A percentile compares a stretch with the other conserved stretches of the same genome.
phyloP scores from a whole-genome alignment of 306 rosid genomes.

The Sphenostylis stenocarpa region DNA sequence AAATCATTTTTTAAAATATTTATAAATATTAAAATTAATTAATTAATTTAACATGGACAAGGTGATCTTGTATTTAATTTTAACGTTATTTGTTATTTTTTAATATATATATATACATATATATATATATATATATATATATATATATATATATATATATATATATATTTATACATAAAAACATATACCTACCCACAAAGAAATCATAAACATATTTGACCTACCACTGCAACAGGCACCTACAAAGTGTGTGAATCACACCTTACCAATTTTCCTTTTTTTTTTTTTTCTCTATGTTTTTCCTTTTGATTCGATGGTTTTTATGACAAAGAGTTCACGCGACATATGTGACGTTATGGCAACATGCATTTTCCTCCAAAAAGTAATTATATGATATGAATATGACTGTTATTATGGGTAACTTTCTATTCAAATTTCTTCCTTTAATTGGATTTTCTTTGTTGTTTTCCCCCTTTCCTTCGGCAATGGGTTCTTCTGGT shows the following conservation, averaged over 20 bases:
- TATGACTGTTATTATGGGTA: constrained; percentile 36
- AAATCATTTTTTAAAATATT: no score
- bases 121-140: no score
- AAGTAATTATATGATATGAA: constrained; percentile 24
- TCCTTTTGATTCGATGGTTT: not conserved
- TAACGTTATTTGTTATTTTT: no score
- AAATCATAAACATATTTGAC: not conserved
- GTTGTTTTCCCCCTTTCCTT: not conserved
- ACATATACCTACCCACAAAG: not conserved
- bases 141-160: no score
- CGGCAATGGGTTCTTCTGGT: not conserved
- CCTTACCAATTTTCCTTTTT: not conserved
- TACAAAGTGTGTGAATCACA: not conserved
- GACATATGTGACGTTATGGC: constrained; percentile 35
- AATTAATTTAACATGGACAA: no score
- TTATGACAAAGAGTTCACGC: constrained; percentile 30
- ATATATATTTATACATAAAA: no score
- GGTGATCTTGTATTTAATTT: no score
- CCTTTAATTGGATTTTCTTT: not conserved
- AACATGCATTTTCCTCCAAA: constrained; percentile 5
- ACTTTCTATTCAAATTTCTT: constrained; percentile 17
- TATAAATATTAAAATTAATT: no score
- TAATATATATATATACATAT: no score
- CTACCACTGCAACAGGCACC: not conserved
- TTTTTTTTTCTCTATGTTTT: not conserved